Conservation (phyloP, 805 yeast species). For the Kuraishia borneana region DNA sequence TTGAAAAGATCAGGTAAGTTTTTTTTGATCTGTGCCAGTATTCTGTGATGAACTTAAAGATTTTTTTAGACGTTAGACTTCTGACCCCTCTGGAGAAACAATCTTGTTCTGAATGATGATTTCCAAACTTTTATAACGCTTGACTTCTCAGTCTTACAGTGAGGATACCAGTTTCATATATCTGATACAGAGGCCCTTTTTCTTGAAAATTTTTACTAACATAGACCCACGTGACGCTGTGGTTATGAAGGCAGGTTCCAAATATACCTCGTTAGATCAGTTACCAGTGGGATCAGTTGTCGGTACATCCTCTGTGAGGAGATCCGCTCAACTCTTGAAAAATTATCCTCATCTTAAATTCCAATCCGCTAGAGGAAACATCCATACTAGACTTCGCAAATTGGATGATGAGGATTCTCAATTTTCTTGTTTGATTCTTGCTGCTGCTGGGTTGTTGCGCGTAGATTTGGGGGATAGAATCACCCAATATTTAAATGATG, state of each 20-base stretch:
- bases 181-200: not conserved
- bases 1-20: conserved; percentile 54
- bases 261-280: conserved; percentile 55
- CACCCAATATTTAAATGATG: conserved; percentile 55
- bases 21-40: not conserved
- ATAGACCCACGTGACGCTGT: conserved; percentile 87
- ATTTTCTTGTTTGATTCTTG: conserved; percentile 70
- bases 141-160: not conserved
- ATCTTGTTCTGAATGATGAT: conserved; percentile 1
- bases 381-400: conserved; percentile 71
- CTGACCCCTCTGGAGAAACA: conserved; percentile 1
- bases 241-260: conserved; percentile 56
- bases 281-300: conserved; percentile 80
- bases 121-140: not conserved
- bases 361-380: conserved; percentile 79
- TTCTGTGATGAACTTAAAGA: conserved; percentile 15
- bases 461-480: conserved; percentile 66
- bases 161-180: not conserved
- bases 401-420: conserved; percentile 61
- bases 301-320: conserved; percentile 90
- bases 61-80: conserved; percentile 26
- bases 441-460: conserved; percentile 85
- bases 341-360: conserved; percentile 67
- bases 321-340: conserved; percentile 83
- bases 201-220: conserved; percentile 4